Evolutionary conservation across 352 stramenopile species (phyloP).

Genomic region (Phytophthora capsici): DNA sequence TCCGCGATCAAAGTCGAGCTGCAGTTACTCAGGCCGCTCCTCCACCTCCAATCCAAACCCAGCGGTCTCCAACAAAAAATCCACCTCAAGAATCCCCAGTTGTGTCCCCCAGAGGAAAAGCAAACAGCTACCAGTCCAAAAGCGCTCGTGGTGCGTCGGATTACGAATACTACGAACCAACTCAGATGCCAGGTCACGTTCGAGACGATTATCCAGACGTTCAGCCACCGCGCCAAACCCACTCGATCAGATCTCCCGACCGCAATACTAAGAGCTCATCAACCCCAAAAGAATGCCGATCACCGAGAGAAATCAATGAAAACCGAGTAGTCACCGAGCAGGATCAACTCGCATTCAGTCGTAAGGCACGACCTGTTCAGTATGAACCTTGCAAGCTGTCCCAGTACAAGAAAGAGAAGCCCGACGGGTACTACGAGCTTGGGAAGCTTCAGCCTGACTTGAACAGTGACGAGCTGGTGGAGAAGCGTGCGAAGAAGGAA

Average conservation of each 20-base stretch:
- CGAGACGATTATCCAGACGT: constrained; percentile 42
- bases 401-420: constrained; percentile 90
- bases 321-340: constrained; percentile 58
- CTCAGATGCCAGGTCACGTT: constrained; percentile 37
- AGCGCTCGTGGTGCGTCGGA: constrained; percentile 14
- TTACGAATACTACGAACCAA: constrained; percentile 28
- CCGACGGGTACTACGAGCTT: constrained; percentile 84
- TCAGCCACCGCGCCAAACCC: constrained; percentile 7
- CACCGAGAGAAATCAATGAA: constrained; percentile 67
- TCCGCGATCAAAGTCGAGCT: constrained; percentile 6
- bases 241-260: constrained; percentile 16
- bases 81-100: constrained; percentile 7
- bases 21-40: constrained; percentile 6
- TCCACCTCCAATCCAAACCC: constrained; percentile 13
- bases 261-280: constrained; percentile 5
- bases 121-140: constrained; percentile 15
- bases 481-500: constrained; percentile 81
- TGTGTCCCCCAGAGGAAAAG: constrained; percentile 25
- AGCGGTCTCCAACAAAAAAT: constrained; percentile 16
- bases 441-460: constrained; percentile 90
- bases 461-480: constrained; percentile 78
- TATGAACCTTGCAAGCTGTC: constrained; percentile 87
- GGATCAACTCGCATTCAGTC: constrained; percentile 81
- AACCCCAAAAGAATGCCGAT: constrained; percentile 42
- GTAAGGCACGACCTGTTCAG: constrained; percentile 70